A percentile compares a stretch with the other conserved stretches of the same genome.
These are phyloP conservation scores for Gossypium schwendimanii DNA, from an alignment of 441 rosid species.

Conservation along the genomic window DNA sequence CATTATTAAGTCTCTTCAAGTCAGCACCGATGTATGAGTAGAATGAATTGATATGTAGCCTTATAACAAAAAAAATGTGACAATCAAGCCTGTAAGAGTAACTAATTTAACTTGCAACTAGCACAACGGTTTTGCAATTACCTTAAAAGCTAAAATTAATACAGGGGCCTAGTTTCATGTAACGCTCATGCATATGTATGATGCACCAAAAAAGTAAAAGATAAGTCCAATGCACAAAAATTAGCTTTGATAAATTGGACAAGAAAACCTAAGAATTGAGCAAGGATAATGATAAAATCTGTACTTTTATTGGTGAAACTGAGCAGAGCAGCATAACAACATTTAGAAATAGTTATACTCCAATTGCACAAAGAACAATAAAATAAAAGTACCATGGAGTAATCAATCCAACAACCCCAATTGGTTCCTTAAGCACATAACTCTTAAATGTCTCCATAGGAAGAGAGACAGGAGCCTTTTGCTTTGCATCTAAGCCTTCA, in stretches of 20 bases:
- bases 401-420: conserved; percentile 92
- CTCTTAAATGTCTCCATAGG: conserved; percentile 77
- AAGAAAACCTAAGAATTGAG: neutral
- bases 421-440: conserved; percentile 73
- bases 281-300: neutral
- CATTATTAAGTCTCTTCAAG: neutral
- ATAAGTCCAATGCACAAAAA: neutral
- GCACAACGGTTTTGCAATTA: neutral
- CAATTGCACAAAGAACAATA: neutral
- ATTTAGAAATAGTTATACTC: neutral
- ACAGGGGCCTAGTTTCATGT: neutral
- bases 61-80: neutral
- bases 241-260: neutral
- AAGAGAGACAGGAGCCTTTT: conserved; percentile 74
- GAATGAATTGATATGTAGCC: conserved; percentile 1
- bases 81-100: neutral
- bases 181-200: neutral
- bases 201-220: neutral
- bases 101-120: neutral
- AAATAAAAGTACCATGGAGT: conserved; percentile 72
- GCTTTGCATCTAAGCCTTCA: conserved; percentile 88
- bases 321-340: neutral
- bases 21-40: neutral
- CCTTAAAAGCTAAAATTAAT: neutral
- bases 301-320: neutral